Evolutionary conservation across 176 grass and related monocot genomes (phyloP).

Genomic region (Otatea glauca): DNA sequence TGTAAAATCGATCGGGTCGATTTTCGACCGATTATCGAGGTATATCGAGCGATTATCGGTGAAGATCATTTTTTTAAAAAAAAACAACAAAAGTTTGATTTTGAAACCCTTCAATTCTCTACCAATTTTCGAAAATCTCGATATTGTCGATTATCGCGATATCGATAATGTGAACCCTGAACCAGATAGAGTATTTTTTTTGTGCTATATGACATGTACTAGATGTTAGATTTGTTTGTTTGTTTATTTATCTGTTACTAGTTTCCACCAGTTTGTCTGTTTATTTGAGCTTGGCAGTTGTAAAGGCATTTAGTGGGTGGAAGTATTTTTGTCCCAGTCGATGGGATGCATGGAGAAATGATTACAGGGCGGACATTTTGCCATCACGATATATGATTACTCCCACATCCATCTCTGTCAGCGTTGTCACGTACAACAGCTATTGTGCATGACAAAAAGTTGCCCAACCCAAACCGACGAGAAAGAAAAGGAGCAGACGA

Average conservation of each 20-base stretch:
- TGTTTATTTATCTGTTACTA: neutral
- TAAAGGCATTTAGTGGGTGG: neutral
- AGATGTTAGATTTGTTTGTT: neutral
- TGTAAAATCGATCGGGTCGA: too few species aligned
- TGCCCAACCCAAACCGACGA: neutral
- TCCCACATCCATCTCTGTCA: conserved; percentile 41
- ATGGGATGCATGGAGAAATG: conserved; percentile 36
- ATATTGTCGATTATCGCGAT: too few species aligned
- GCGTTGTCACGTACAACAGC: conserved; percentile 19
- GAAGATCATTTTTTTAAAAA: too few species aligned
- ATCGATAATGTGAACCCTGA: too few species aligned
- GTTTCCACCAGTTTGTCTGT: neutral
- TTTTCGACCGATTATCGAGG: too few species aligned
- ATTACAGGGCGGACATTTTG: conserved; percentile 30
- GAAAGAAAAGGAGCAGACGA: neutral
- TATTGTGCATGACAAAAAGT: conserved; percentile 36
- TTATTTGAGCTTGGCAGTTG: conserved; percentile 25
- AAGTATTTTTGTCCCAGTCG: neutral
- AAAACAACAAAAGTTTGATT: too few species aligned
- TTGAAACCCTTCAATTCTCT: too few species aligned
- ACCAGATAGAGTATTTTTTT: too few species aligned
- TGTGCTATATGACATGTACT: neutral
- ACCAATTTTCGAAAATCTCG: too few species aligned
- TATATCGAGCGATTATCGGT: too few species aligned
- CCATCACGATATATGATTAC: conserved; percentile 44